A percentile compares a stretch with the other conserved stretches of the same genome.
phyloP scores from a whole-genome alignment of 805 yeast species.

The Metschnikowia noctiluminum region DNA sequence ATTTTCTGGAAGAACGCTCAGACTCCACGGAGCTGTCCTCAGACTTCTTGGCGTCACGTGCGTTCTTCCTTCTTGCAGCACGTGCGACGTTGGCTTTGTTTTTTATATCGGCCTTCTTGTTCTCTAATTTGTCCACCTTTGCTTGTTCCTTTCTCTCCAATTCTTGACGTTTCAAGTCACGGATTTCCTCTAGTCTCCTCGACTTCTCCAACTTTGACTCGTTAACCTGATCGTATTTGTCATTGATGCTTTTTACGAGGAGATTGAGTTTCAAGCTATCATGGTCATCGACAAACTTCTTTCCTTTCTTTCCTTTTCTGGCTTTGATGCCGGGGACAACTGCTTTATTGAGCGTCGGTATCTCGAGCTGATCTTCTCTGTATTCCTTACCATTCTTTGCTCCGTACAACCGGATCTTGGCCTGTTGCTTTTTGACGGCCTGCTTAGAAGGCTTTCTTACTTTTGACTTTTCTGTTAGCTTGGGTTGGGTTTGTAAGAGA shows the following conservation, averaged over 20 bases:
- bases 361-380: constrained; percentile 72
- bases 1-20: constrained; percentile 23
- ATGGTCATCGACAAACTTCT: constrained; percentile 70
- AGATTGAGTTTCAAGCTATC: constrained; percentile 62
- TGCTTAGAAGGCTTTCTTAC: constrained; percentile 47
- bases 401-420: constrained; percentile 64
- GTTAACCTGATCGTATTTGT: constrained; percentile 68
- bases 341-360: constrained; percentile 80
- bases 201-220: constrained; percentile 91
- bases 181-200: constrained; percentile 80
- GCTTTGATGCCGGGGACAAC: constrained; percentile 78
- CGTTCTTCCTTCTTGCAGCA: constrained; percentile 60
- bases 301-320: constrained; percentile 83
- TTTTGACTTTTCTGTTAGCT: constrained; percentile 56
- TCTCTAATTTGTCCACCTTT: constrained; percentile 66
- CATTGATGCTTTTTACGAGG: constrained; percentile 77
- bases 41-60: constrained; percentile 29
- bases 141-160: constrained; percentile 77
- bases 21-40: constrained; percentile 20
- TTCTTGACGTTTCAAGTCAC: constrained; percentile 84
- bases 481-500: constrained; percentile 55
- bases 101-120: constrained; percentile 73
- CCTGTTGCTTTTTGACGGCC: constrained; percentile 63
- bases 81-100: constrained; percentile 71
- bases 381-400: constrained; percentile 54